Percentiles rank a stretch among this genome's conserved stretches.
These are phyloP conservation scores for Hyaloscypha bicolor DNA, from an alignment of 495 filamentous ascomycete species.

Conservation along the genomic window DNA sequence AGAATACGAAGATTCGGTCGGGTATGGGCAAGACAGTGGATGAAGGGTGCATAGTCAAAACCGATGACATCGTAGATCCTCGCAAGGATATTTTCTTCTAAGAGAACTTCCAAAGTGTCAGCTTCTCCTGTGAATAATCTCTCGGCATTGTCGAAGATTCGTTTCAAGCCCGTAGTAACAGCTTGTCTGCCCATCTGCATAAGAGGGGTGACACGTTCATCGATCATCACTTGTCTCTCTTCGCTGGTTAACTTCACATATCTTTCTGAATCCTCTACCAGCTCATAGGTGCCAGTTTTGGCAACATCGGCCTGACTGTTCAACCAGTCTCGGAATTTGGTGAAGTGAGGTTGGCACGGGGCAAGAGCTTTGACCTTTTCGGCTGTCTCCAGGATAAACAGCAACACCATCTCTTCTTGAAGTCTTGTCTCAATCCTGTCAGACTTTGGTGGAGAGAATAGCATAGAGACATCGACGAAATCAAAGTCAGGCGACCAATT, in stretches of 20 bases:
- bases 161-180: background rate
- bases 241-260: background rate
- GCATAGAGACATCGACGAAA: slow-evolving; percentile 28
- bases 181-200: background rate
- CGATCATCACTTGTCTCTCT: background rate
- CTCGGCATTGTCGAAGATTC: slow-evolving; percentile 6
- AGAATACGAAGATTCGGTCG: slow-evolving; percentile 39
- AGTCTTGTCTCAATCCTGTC: background rate
- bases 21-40: slow-evolving; percentile 24
- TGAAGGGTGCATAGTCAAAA: slow-evolving; percentile 21
- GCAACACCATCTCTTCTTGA: background rate
- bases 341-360: background rate
- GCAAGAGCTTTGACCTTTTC: background rate
- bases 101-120: slow-evolving; percentile 35
- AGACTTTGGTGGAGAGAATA: slow-evolving; percentile 11
- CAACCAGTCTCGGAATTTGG: background rate
- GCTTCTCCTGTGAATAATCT: slow-evolving; percentile 16
- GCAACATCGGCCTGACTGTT: background rate
- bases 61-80: slow-evolving; percentile 9
- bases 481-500: slow-evolving; percentile 37
- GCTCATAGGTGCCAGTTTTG: background rate
- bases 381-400: background rate
- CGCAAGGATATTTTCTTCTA: slow-evolving; percentile 20
- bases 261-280: background rate
- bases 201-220: background rate